Evolutionary conservation across 257 asterid species (phyloP).

Genomic region (Nicotiana attenuata): DNA sequence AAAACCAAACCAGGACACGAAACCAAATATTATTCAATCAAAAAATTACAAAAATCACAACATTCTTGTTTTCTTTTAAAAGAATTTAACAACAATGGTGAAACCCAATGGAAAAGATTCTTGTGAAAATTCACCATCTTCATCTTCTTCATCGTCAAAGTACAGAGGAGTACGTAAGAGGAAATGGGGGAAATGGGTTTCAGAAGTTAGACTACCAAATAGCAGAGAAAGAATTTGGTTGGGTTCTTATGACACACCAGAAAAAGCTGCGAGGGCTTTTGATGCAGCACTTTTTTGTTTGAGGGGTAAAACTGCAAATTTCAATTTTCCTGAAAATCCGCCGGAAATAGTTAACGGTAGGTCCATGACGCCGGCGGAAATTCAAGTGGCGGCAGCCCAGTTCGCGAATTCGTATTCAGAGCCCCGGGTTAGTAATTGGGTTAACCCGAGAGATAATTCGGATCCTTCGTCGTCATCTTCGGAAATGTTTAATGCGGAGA

Average conservation of each 20-base stretch:
- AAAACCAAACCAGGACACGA: not conserved
- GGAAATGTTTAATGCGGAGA: conserved; percentile 33
- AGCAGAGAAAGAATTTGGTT: conserved; percentile 72
- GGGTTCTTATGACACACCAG: conserved; percentile 64
- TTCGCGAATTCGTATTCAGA: conserved; percentile 37
- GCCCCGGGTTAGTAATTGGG: not conserved
- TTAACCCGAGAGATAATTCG: conserved; percentile 19
- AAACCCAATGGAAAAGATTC: conserved; percentile 21
- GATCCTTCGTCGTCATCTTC: conserved; percentile 29
- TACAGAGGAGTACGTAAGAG: conserved; percentile 66
- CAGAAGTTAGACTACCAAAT: conserved; percentile 68
- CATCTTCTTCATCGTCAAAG: conserved; percentile 26
- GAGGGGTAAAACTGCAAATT: conserved; percentile 54
- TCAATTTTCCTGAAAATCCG: conserved; percentile 56
- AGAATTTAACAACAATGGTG: conserved; percentile 30
- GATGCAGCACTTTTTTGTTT: conserved; percentile 67
- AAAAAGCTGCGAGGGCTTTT: conserved; percentile 73
- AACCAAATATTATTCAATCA: not conserved
- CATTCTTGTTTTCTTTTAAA: not conserved
- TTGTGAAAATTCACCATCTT: not conserved
- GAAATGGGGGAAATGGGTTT: conserved; percentile 73
- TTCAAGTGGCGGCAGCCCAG: conserved; percentile 61
- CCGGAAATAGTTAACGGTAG: conserved; percentile 41
- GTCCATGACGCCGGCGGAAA: conserved; percentile 50
- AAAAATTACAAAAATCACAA: not conserved